Percentiles rank a stretch among this genome's conserved stretches.
phyloP scores from a whole-genome alignment of 2,329 filamentous ascomycete genomes.

The Paracorniculantispora psalliotae region DNA sequence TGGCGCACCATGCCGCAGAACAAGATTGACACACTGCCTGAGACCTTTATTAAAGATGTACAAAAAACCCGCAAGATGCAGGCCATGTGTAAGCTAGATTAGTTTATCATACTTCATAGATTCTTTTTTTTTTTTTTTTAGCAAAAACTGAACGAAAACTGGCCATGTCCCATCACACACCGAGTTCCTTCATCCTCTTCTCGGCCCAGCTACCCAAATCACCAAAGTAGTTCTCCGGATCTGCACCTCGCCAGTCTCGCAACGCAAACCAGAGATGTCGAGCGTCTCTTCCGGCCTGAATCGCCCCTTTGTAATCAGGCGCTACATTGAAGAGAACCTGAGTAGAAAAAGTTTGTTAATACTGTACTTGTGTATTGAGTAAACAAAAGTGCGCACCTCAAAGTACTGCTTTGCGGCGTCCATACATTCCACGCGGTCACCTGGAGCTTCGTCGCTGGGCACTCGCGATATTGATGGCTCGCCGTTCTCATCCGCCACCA shows the following conservation, averaged over 20 bases:
- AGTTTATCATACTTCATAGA: neutral
- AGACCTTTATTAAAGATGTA: conserved; percentile 1
- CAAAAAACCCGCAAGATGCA: neutral
- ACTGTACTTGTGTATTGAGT: neutral
- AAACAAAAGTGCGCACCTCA: conserved; percentile 17
- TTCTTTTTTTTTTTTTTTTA: too few relatives aligned
- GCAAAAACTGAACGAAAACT: too few relatives aligned
- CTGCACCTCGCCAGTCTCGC: neutral
- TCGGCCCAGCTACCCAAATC: conserved; percentile 1
- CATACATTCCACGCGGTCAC: conserved; percentile 18
- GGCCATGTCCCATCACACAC: neutral
- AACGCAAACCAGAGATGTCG: conserved; percentile 26
- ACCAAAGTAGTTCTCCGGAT: conserved; percentile 3
- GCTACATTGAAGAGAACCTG: conserved; percentile 17
- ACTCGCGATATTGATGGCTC: conserved; percentile 20
- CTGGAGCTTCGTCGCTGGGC: conserved; percentile 14
- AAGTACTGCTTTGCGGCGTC: conserved; percentile 22
- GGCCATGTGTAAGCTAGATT: neutral
- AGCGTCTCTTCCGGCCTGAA: conserved; percentile 23
- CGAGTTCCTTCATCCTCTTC: conserved; percentile 1
- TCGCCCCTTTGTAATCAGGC: conserved; percentile 19
- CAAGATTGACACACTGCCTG: conserved; percentile 3
- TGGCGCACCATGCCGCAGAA: neutral
- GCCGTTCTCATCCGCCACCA: conserved; percentile 18
- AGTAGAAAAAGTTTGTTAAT: neutral